Evolutionary conservation across 2,329 filamentous ascomycete genomes (phyloP).

Genomic region (Penicillium frequentans): DNA sequence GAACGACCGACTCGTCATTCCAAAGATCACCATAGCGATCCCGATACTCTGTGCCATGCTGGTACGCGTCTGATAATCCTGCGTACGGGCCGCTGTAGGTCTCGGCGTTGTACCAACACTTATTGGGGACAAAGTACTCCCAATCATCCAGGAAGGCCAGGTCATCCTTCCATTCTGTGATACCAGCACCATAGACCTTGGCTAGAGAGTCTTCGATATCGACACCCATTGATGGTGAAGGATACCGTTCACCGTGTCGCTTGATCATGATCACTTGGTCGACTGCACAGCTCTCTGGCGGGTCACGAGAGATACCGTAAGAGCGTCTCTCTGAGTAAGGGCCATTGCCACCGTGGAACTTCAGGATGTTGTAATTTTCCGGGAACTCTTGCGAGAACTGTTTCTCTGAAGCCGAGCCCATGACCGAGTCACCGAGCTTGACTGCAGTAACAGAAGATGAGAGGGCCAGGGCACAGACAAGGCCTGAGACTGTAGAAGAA

Average conservation of each 20-base stretch:
- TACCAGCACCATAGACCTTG: constrained; percentile 14
- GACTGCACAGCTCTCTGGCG: constrained; percentile 19
- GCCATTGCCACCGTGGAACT: constrained; percentile 21
- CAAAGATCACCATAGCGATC: constrained; percentile 20
- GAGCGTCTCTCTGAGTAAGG: constrained; percentile 18
- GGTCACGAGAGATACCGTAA: constrained; percentile 19
- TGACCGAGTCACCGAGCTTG: constrained; percentile 22
- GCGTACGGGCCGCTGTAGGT: constrained; percentile 20
- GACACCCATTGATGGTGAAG: constrained; percentile 3
- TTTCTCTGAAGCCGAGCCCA: constrained; percentile 29
- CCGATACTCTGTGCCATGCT: constrained; percentile 19
- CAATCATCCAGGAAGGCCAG: constrained; percentile 22
- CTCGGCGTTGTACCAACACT: constrained; percentile 19
- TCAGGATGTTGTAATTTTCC: constrained; percentile 20
- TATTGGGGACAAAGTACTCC: constrained; percentile 20
- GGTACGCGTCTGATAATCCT: constrained; percentile 16
- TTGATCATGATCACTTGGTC: constrained; percentile 26
- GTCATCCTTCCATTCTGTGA: constrained; percentile 14
- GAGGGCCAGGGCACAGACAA: background rate
- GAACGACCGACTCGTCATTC: constrained; percentile 12
- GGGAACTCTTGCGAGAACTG: constrained; percentile 21
- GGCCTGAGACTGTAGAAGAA: constrained; percentile 20
- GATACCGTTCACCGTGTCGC: constrained; percentile 26
- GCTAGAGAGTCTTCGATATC: constrained; percentile 12
- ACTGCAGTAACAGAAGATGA: background rate